Percentiles rank a stretch among this genome's conserved stretches.
phyloP scores from a whole-genome alignment of 2,329 filamentous ascomycete genomes.

The Alternaria hordeiaustralica region DNA sequence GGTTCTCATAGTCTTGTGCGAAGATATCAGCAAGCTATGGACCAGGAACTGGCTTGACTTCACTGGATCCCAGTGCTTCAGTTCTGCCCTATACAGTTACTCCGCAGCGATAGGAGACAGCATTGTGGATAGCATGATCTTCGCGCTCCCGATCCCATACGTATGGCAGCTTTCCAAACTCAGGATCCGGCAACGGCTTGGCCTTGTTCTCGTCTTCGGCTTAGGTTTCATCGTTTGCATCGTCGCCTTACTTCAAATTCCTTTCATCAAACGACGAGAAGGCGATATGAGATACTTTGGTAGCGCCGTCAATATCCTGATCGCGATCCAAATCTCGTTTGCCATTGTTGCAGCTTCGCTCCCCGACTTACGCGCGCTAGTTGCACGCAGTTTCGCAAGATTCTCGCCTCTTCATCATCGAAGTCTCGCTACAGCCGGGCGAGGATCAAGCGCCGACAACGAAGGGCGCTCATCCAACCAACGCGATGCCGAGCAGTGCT shows the following conservation, averaged over 20 bases:
- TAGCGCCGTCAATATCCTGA: slow-evolving; percentile 32
- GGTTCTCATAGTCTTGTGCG: slow-evolving; percentile 31
- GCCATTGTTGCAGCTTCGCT: slow-evolving; percentile 36
- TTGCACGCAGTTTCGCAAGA: slow-evolving; percentile 26
- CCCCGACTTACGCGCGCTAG: slow-evolving; percentile 32
- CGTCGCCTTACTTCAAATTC: slow-evolving; percentile 37
- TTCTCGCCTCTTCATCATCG: slow-evolving; percentile 34
- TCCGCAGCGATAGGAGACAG: slow-evolving; percentile 37
- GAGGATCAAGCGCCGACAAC: neutral
- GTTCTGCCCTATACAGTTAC: slow-evolving; percentile 33
- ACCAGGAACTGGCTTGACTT: slow-evolving; percentile 26
- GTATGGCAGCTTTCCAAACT: slow-evolving; percentile 34
- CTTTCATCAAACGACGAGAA: slow-evolving; percentile 32
- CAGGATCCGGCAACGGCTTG: slow-evolving; percentile 24
- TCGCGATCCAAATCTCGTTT: slow-evolving; percentile 34
- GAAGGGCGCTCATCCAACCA: neutral
- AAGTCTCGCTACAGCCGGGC: slow-evolving; percentile 17
- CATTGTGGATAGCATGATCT: slow-evolving; percentile 34
- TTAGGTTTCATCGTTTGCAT: slow-evolving; percentile 36
- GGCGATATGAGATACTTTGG: slow-evolving; percentile 31
- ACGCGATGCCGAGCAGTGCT: slow-evolving; percentile 10
- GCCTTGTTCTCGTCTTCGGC: slow-evolving; percentile 31
- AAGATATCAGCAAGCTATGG: slow-evolving; percentile 35
- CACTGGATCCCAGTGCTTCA: slow-evolving; percentile 32
- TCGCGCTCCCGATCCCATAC: slow-evolving; percentile 33